These are phyloP conservation scores for Chrysoporthe cubensis DNA, from an alignment of 2,329 filamentous ascomycete genomes.

Conservation along the genomic window DNA sequence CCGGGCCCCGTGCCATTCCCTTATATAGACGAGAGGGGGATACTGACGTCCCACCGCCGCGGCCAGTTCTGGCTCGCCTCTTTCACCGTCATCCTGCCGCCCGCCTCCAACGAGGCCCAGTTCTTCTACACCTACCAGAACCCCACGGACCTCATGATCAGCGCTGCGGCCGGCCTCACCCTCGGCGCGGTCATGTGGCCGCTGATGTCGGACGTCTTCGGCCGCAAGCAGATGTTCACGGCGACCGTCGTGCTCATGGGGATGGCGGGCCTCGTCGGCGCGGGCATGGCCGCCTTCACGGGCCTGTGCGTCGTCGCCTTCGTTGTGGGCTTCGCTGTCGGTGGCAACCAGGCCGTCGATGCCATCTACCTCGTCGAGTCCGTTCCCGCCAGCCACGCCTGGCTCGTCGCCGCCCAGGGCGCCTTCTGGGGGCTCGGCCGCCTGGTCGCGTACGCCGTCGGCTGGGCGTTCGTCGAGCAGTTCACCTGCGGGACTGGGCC, in stretches of 20 bases:
- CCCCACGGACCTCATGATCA: constrained; percentile 14
- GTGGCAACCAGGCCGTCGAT: constrained; percentile 14
- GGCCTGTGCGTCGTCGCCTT: constrained; percentile 17
- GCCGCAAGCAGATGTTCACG: constrained; percentile 19
- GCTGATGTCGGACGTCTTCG: constrained; percentile 12
- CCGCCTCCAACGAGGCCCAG: constrained; percentile 17
- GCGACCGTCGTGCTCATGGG: constrained; percentile 13
- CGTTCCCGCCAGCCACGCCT: constrained; percentile 13
- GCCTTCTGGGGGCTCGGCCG: constrained; percentile 4
- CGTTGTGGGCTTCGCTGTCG: constrained; percentile 14
- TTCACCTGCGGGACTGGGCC: constrained; percentile 15
- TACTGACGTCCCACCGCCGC: not conserved
- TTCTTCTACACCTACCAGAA: constrained; percentile 16
- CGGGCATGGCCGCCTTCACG: constrained; percentile 14
- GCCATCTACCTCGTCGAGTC: constrained; percentile 12
- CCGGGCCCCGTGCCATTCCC: not conserved
- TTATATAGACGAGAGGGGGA: not conserved
- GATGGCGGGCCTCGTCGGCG: constrained; percentile 15
- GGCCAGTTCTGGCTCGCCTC: constrained; percentile 16
- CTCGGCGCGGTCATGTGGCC: constrained; percentile 16
- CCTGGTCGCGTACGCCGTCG: constrained; percentile 13
- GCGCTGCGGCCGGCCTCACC: constrained; percentile 6
- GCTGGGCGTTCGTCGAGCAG: constrained; percentile 17
- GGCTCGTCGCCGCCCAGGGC: constrained; percentile 14
- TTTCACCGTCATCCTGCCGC: constrained; percentile 14